Base-by-base conservation (phyloP, 371 early-diverging fungal species). In the Mucor piriformis region DNA sequence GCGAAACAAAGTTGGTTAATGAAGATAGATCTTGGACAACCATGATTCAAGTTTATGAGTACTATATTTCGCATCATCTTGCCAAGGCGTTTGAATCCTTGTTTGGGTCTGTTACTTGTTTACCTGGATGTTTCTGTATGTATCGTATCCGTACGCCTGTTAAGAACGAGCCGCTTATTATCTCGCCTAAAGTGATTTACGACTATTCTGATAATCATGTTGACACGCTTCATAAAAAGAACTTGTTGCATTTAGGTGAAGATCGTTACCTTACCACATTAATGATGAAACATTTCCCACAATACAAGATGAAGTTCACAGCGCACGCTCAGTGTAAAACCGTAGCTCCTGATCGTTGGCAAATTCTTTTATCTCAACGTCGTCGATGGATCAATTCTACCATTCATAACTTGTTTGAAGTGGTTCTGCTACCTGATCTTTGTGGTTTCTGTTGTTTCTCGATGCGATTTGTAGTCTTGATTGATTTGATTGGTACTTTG, bases 311-410 rank as follows among this genome's bases (percentile, higher is more conserved):
- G 78, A 94, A 95, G 53, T 99, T 99, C 75, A 92, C 95, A 3
- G 87, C 97, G 1, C 90, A 93, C 57, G 99, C 99, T 6, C 87
- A 91, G 66, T 98, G 99, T 71, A 85, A 85, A 70, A 99, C 99
- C n/a, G 89, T 89, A 42, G 99, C 95, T 13, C 99, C 99, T 5
- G 98, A 97, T 63, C 84, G 87, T 59, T 99, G 97, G 88, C 76
- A 83, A 34, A 87, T 99, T 29, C 79, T 99, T 56, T 79, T 99
- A 34, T 98, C 83, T 2, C 88, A 89, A 75, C 76, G 88, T 37
- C 88, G 94, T 65, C 86, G 99, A 33, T 98, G 99, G 99, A 99
- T 99, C 71, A 99, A 99, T 77, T 97, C 97, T 3, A 99, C 99
- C 0, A 92, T 99, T 38, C 96, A 95, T 74, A 99, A 99, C 72